Conservation (phyloP, 2,329 filamentous ascomycete genomes). For the Phyllosticta citrichinensis region DNA sequence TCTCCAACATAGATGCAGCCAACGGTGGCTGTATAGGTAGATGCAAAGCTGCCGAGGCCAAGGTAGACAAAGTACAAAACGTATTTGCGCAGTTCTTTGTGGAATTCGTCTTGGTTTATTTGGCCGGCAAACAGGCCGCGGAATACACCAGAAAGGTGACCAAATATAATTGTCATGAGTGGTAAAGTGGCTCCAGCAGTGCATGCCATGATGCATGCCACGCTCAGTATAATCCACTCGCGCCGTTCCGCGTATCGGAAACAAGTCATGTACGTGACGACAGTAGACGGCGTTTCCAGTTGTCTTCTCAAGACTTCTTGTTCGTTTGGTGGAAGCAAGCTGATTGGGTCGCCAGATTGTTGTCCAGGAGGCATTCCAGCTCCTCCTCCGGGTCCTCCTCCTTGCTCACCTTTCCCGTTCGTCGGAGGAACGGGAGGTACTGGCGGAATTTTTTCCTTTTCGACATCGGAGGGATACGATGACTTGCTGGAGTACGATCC, state of each 20-base stretch:
- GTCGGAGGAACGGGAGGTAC: not conserved
- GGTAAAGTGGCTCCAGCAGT: slow-evolving; percentile 65
- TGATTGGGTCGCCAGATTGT: slow-evolving; percentile 40
- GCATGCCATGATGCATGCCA: slow-evolving; percentile 56
- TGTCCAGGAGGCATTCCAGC: slow-evolving; percentile 13
- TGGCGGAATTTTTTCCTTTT: not conserved
- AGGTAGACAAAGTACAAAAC: slow-evolving; percentile 20
- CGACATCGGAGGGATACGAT: not conserved
- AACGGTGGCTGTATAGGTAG: slow-evolving; percentile 55
- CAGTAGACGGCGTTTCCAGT: slow-evolving; percentile 53
- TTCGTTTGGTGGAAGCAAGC: slow-evolving; percentile 56
- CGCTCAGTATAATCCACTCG: slow-evolving; percentile 53
- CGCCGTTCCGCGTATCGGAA: slow-evolving; percentile 60
- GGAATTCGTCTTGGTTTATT: slow-evolving; percentile 15
- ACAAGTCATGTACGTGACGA: slow-evolving; percentile 54
- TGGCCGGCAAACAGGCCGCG: slow-evolving; percentile 12
- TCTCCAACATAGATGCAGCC: slow-evolving; percentile 67
- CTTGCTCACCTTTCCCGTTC: not conserved
- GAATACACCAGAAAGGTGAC: slow-evolving; percentile 13
- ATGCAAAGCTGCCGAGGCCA: slow-evolving; percentile 14
- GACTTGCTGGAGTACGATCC: not conserved
- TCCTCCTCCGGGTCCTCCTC: not conserved
- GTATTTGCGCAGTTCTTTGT: slow-evolving; percentile 6
- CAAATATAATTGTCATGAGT: slow-evolving; percentile 52
- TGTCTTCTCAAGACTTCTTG: slow-evolving; percentile 58